Base-by-base conservation (phyloP, 2,329 filamentous ascomycete genomes). In the Claviceps citrina region DNA sequence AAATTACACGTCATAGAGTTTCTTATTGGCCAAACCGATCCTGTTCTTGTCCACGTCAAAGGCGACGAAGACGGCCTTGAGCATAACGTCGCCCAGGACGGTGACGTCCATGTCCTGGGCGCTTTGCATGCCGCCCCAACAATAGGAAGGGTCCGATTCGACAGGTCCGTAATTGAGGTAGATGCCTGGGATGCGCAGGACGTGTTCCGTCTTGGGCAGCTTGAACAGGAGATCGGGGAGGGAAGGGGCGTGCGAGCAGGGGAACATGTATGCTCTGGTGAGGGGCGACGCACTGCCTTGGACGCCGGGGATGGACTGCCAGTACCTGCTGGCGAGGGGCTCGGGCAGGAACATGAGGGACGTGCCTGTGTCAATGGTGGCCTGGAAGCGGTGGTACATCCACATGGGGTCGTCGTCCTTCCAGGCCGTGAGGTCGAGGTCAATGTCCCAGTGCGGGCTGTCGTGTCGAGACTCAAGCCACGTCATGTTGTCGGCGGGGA, bases 81-180 rank as follows among this genome's bases (percentile, higher is more conserved):
- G 68, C 63, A 86, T 84, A 41, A 82, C 67, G 44, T 87, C 82
- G 8, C 84, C 84, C 41, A 87, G 72, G 52, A 93, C 84, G 41
- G 69, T 74, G 46, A 78, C 67, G 2, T 54, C 52, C 37, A 65
- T 49, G 19, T 52, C 53, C 13, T 58, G 59, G 32, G 65, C 58
- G 26, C 62, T 67, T 65, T 91, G 84, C 46, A 93, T 71, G 36
- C 83, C 84, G 41, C 84, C 84, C 56, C 74, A 87, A 67, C 84
- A 91, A 41, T 56, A 66, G 22, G 66, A 66, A 2, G 60, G 61
- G 9, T 67, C 65, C 13, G 66, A 59, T 10, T 66, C 57, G 19
- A 68, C 59, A 12, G 64, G 56, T 1, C 72, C 64, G 49, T 74
- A 79, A 44, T 71, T 68, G 44, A 80, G 59, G 42, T 72, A 66